Conservation (phyloP, 257 asterid genomes). For the Solanum pinnatisectum region DNA sequence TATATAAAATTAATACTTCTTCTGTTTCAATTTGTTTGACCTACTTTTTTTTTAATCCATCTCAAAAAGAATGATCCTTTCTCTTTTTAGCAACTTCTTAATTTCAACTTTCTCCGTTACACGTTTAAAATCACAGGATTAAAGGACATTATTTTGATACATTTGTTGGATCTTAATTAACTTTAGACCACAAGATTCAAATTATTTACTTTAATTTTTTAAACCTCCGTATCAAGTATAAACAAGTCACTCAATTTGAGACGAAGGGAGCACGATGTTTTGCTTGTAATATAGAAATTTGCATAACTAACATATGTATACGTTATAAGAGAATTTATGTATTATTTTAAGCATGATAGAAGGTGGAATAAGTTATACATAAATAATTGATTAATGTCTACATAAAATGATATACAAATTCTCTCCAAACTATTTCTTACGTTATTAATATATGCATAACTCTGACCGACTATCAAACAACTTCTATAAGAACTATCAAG, state of each 20-base stretch:
- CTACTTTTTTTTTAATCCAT: background rate
- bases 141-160: background rate
- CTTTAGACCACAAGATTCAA: background rate
- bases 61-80: background rate
- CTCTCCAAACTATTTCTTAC: background rate
- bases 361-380: background rate
- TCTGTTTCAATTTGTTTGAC: too few species aligned
- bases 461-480: accelerated
- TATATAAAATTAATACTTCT: too few species aligned
- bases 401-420: background rate
- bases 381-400: background rate
- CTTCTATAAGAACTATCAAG: background rate
- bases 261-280: background rate
- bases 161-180: too few species aligned
- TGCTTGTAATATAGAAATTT: background rate
- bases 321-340: background rate
- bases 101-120: too few species aligned
- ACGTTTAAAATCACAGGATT: too few species aligned
- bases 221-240: background rate
- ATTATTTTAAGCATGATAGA: too few species aligned
- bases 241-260: background rate
- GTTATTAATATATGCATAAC: background rate
- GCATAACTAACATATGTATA: background rate
- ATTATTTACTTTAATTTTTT: too few species aligned
- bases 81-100: background rate